phyloP scores from a whole-genome alignment of 805 yeast genomes.

The Kodamaea nitidulidarum region DNA sequence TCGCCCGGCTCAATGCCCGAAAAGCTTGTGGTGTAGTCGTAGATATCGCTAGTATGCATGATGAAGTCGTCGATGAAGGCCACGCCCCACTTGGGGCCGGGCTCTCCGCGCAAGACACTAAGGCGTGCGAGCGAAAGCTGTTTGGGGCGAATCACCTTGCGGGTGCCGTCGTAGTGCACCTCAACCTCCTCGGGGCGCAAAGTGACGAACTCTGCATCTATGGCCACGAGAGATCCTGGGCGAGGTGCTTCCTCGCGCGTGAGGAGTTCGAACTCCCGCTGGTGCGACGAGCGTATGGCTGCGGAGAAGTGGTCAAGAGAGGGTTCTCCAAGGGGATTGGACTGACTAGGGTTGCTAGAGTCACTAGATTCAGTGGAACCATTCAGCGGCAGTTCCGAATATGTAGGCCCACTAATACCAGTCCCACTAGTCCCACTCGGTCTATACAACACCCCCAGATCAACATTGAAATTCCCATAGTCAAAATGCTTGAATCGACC shows the following conservation, averaged over 20 bases:
- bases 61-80: constrained; percentile 94
- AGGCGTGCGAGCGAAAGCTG: constrained; percentile 79
- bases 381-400: too few species aligned
- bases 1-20: constrained; percentile 96
- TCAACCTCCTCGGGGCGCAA: constrained; percentile 76
- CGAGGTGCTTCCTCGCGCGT: constrained; percentile 67
- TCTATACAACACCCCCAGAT: constrained; percentile 63
- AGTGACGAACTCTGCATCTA: constrained; percentile 95
- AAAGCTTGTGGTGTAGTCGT: constrained; percentile 82
- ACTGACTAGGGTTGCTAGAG: too few species aligned
- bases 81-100: constrained; percentile 59
- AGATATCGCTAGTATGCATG: constrained; percentile 62
- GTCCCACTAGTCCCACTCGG: neutral
- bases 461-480: constrained; percentile 31
- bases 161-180: constrained; percentile 66
- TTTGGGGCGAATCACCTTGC: constrained; percentile 68
- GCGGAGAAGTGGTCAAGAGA: constrained; percentile 63
- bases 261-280: constrained; percentile 63
- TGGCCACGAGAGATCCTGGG: constrained; percentile 77
- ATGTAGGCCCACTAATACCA: neutral
- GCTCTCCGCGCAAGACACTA: constrained; percentile 73
- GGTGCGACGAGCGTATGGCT: constrained; percentile 54
- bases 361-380: too few species aligned
- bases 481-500: constrained; percentile 38
- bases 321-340: neutral